Conservation (phyloP, 441 rosid species). For the Arabidopsis lyrata region DNA sequence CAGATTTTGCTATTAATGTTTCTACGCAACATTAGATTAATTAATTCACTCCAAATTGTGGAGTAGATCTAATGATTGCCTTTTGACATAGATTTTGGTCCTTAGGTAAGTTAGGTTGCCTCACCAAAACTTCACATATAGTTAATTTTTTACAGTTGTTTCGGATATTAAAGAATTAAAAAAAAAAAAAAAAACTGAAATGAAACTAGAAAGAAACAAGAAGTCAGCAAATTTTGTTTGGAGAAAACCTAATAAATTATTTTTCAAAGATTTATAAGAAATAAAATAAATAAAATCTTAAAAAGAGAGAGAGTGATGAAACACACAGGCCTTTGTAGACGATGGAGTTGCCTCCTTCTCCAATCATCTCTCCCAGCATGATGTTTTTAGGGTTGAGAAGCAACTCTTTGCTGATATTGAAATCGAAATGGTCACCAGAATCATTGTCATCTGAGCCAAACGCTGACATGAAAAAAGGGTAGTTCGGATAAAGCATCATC, state of each 20-base stretch:
- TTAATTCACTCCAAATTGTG: slow-evolving; percentile 4
- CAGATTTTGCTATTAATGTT: neutral
- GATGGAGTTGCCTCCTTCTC: slow-evolving; percentile 53
- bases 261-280: neutral
- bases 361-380: slow-evolving; percentile 46
- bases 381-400: slow-evolving; percentile 52
- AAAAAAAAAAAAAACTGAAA: neutral
- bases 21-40: neutral
- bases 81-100: neutral
- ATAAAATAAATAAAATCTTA: neutral
- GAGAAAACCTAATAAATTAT: neutral
- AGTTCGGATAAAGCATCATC: slow-evolving; percentile 5
- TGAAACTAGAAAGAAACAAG: neutral
- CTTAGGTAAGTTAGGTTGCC: neutral
- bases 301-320: neutral
- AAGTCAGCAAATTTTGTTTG: neutral
- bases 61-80: neutral
- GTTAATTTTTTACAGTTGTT: neutral
- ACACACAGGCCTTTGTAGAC: slow-evolving; percentile 64
- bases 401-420: slow-evolving; percentile 49
- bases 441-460: slow-evolving; percentile 31
- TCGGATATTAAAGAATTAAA: neutral
- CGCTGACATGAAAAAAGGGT: slow-evolving; percentile 14
- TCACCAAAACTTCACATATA: neutral
- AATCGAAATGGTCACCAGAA: slow-evolving; percentile 44